Evolutionary conservation across 805 yeast species (phyloP), one percentile per base, ranked within the genome.

Genomic region (Candida anglica): DNA sequence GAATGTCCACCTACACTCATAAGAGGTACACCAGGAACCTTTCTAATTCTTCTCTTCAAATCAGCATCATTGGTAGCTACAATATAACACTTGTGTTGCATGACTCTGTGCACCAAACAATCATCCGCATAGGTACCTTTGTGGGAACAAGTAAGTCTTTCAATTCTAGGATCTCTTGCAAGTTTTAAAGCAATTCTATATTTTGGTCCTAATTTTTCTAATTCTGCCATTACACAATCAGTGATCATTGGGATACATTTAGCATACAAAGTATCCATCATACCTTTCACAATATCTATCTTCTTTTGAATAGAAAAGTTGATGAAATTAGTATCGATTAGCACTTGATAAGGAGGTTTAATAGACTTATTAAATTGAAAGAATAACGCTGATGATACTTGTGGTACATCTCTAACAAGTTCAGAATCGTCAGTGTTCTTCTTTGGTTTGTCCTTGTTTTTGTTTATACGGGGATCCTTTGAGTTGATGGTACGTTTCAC

Each of bases 11-110:
- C 98, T 5, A 93, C 98, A 62, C 96, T 86, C 94, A 93, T 79
- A 22, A 93, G 69, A 9, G 98, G 98, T 41, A 93, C 85, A 50
- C 98, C 98, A 1, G 98, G 98, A 18, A 93, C 87, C 60, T 93
- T 93, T 65, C 98, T 77, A 20, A 93, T 76, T 59, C 98, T 75
- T 52, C 96, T 79, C 56, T 93, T 93, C 55, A 93, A 68, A 49
- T 91, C 98, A 10, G 96, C 97, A 79, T 93, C 98, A 56, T 91
- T 93, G 1, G 98, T 91, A 31, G 98, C 98, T 23, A 93, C 97
- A 36, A 93, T 89, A 52, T 79, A 93, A 62, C 98, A 93, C 57
- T 93, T 93, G 64, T 93, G 98, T 53, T 91, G 97, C 58, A 91
- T 73, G 5, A 93, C 95, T 48, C 98, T 73, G 56, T 84, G 80